These are phyloP conservation scores for Blepharisma undulans DNA, from an alignment of 169 alveolate genomes.

Conservation along the genomic window DNA sequence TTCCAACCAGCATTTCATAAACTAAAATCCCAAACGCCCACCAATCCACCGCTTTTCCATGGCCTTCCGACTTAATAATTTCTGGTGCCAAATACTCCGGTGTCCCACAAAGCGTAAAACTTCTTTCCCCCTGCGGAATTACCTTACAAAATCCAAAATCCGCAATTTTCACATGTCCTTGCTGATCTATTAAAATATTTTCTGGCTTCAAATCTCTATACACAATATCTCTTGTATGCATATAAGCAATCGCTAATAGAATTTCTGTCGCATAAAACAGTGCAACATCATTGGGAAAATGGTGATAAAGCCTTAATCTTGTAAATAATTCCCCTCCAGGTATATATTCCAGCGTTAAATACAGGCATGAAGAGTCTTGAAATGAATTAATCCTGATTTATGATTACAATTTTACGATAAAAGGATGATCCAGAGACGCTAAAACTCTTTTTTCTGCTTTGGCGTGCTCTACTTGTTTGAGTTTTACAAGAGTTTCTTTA, in stretches of 20 bases:
- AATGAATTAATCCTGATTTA: slow-evolving; percentile 50
- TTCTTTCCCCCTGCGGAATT: slow-evolving; percentile 63
- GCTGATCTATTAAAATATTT: slow-evolving; percentile 67
- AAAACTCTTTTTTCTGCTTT: slow-evolving; percentile 67
- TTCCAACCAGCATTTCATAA: slow-evolving; percentile 67
- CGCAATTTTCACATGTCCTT: slow-evolving; percentile 77
- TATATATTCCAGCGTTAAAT: slow-evolving; percentile 81
- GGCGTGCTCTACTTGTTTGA: slow-evolving; percentile 66
- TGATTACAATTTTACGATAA: slow-evolving; percentile 56
- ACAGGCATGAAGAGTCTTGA: slow-evolving; percentile 69
- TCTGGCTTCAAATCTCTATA: slow-evolving; percentile 79
- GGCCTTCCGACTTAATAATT: slow-evolving; percentile 64
- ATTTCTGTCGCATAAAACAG: slow-evolving; percentile 87
- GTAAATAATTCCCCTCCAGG: slow-evolving; percentile 92
- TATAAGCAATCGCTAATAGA: slow-evolving; percentile 64
- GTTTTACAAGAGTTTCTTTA: slow-evolving; percentile 60
- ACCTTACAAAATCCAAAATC: slow-evolving; percentile 86
- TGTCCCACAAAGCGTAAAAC: slow-evolving; percentile 87
- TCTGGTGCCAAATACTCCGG: slow-evolving; percentile 90
- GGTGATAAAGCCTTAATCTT: slow-evolving; percentile 80
- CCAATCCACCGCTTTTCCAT: slow-evolving; percentile 66
- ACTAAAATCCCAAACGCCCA: slow-evolving; percentile 62
- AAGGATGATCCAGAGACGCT: slow-evolving; percentile 65
- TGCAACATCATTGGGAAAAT: slow-evolving; percentile 83
- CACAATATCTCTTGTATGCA: slow-evolving; percentile 59